Evolutionary conservation across 176 grass and related monocot genomes (phyloP).

Genomic region (Tillandsia fasciculata): DNA sequence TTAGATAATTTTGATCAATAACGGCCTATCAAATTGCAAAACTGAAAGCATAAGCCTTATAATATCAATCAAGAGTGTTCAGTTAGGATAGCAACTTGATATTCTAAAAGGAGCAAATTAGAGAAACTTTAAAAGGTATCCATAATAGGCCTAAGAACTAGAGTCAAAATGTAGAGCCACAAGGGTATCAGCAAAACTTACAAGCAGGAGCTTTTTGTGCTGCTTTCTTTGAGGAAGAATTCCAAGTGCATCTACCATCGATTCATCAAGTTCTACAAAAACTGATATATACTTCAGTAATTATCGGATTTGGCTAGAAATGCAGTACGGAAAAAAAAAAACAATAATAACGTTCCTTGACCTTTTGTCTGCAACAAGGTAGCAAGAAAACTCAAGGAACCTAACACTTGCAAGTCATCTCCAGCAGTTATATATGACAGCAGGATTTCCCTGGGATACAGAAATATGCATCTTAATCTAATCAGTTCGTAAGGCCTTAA

Average conservation of each 20-base stretch:
- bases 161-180: neutral
- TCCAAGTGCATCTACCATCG: slow-evolving; percentile 94
- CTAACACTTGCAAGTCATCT: slow-evolving; percentile 72
- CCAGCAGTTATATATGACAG: slow-evolving; percentile 59
- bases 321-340: neutral
- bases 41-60: no score
- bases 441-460: slow-evolving; percentile 73
- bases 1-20: no score
- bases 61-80: no score
- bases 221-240: slow-evolving; percentile 99
- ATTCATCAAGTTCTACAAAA: slow-evolving; percentile 88
- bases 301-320: slow-evolving; percentile 13
- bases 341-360: slow-evolving; percentile 19
- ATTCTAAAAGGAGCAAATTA: no score
- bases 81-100: neutral
- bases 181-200: slow-evolving; percentile 23
- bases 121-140: no score
- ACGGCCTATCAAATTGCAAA: no score
- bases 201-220: slow-evolving; percentile 92
- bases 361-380: slow-evolving; percentile 98
- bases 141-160: neutral
- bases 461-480: neutral
- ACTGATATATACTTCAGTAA: slow-evolving; percentile 7
- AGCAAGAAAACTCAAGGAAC: slow-evolving; percentile 85
- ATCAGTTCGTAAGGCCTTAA: neutral